Conservation (phyloP, 2,329 filamentous ascomycete species). For the Fusarium coicis region DNA sequence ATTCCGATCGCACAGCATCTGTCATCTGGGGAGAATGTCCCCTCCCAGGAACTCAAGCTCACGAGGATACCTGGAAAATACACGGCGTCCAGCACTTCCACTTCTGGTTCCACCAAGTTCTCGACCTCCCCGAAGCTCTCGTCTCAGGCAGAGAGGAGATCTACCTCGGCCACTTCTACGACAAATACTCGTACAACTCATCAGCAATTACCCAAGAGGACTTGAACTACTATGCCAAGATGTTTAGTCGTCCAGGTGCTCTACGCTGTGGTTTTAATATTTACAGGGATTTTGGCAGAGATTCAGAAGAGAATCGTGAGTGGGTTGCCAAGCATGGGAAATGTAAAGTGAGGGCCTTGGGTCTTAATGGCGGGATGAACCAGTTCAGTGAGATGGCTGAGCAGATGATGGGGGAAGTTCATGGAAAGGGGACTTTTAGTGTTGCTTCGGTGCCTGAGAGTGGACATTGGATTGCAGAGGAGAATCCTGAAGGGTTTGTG, state of each 20-base stretch:
- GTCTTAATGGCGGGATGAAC: conserved; percentile 5
- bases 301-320: conserved; percentile 20
- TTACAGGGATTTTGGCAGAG: conserved; percentile 4
- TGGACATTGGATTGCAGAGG: conserved; percentile 20
- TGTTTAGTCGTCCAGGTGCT: not conserved
- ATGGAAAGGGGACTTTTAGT: conserved; percentile 8
- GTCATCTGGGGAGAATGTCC: conserved; percentile 25
- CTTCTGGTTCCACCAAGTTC: conserved; percentile 10
- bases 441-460: conserved; percentile 12
- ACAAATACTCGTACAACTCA: conserved; percentile 16
- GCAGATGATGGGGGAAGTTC: conserved; percentile 17
- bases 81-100: conserved; percentile 9
- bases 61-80: conserved; percentile 8
- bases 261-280: conserved; percentile 8
- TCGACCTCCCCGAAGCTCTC: conserved; percentile 17
- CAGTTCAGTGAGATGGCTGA: conserved; percentile 20
- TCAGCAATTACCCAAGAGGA: conserved; percentile 10
- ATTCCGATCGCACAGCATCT: conserved; percentile 1
- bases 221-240: not conserved
- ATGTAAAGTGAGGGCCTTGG: conserved; percentile 12
- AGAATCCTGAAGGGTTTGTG: conserved; percentile 19
- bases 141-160: conserved; percentile 13
- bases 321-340: conserved; percentile 25
- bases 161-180: conserved; percentile 22
- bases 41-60: not conserved